These are phyloP conservation scores for Alternaria panax DNA, from an alignment of 2,329 filamentous ascomycete species.

Conservation along the genomic window DNA sequence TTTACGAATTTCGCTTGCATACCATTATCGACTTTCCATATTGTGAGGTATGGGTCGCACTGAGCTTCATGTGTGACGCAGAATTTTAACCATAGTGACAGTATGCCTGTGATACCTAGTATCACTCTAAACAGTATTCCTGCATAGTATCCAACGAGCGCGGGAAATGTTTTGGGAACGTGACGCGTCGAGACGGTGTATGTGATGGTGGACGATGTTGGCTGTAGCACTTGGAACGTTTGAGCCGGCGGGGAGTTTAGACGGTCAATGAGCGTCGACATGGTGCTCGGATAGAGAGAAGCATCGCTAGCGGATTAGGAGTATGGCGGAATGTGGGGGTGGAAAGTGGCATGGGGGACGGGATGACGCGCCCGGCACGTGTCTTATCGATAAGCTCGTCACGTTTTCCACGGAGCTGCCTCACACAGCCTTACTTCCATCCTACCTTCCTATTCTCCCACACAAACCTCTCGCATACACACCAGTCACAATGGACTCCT, in stretches of 20 bases:
- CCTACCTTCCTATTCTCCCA: background rate
- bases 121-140: conserved; percentile 56
- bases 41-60: conserved; percentile 4
- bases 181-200: conserved; percentile 89
- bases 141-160: conserved; percentile 54
- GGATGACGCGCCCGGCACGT: conserved; percentile 18
- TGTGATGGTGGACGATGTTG: conserved; percentile 82
- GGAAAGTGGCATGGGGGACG: background rate
- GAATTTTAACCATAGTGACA: conserved; percentile 45
- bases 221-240: conserved; percentile 40
- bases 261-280: conserved; percentile 32
- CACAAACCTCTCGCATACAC: background rate
- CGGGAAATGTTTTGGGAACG: conserved; percentile 54
- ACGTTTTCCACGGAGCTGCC: background rate
- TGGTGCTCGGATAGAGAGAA: conserved; percentile 1
- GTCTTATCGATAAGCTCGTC: conserved; percentile 12
- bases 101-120: conserved; percentile 52
- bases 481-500: conserved; percentile 13
- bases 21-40: conserved; percentile 13
- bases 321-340: conserved; percentile 10
- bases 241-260: conserved; percentile 38
- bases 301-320: background rate
- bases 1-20: conserved; percentile 35
- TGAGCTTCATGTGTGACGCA: conserved; percentile 11
- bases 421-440: background rate